Conservation (phyloP, 192 early-diverging fungal genomes). For the Spizellomyces sp. region DNA sequence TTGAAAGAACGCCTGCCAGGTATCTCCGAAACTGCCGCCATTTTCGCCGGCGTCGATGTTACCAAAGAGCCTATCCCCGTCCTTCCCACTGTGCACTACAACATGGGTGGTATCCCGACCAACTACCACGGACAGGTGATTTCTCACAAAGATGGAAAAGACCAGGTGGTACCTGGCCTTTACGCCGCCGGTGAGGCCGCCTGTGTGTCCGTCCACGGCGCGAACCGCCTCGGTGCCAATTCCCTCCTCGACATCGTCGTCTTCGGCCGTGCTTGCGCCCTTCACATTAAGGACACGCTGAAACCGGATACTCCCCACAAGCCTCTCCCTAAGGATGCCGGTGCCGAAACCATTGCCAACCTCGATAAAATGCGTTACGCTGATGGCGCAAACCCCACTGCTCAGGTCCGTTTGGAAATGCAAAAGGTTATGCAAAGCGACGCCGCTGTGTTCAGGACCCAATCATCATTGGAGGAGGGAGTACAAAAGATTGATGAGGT, state of each 20-base stretch:
- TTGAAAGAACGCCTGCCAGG: conserved; percentile 89
- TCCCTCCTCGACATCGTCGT: conserved; percentile 98
- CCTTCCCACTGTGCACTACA: conserved; percentile 98
- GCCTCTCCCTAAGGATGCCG: conserved; percentile 81
- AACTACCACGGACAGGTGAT: conserved; percentile 96
- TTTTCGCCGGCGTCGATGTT: conserved; percentile 96
- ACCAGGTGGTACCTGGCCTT: conserved; percentile 91
- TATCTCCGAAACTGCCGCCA: conserved; percentile 98
- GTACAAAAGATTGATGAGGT: conserved; percentile 84
- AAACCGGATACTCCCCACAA: conserved; percentile 86
- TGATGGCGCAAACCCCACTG: conserved; percentile 75
- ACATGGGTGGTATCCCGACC: conserved; percentile 99
- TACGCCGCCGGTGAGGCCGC: conserved; percentile 99
- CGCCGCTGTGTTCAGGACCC: conserved; percentile 96
- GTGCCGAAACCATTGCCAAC: conserved; percentile 88
- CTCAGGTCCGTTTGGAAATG: conserved; percentile 90
- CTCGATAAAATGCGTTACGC: conserved; percentile 92
- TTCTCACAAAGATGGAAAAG: conserved; percentile 75
- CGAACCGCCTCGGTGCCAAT: conserved; percentile 98
- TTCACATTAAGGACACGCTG: conserved; percentile 90
- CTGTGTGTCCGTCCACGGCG: conserved; percentile 97
- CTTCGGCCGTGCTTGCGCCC: conserved; percentile 95
- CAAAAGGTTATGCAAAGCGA: conserved; percentile 98
- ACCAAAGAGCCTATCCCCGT: conserved; percentile 99
- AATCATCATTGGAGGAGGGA: conserved; percentile 86